Conservation (phyloP, 2,329 filamentous ascomycete genomes). For the Aspergillus sp. region DNA sequence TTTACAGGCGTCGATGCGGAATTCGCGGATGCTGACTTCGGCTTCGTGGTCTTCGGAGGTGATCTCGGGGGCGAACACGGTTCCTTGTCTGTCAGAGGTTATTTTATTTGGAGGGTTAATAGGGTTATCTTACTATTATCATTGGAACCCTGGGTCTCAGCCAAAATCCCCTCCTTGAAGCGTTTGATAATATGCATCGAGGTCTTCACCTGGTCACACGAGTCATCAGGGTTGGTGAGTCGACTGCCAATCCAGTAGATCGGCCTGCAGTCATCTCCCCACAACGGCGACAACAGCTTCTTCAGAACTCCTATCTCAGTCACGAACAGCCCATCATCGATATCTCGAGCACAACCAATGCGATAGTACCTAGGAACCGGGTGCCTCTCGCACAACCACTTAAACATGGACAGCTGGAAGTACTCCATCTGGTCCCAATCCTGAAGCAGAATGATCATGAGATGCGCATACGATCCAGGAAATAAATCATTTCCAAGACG, state of each 20-base stretch:
- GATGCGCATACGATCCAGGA: conserved; percentile 18
- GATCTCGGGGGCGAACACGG: conserved; percentile 8
- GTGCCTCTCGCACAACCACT: conserved; percentile 38
- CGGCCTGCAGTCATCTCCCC: conserved; percentile 6
- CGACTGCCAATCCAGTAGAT: conserved; percentile 15
- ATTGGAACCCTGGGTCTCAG: conserved; percentile 3
- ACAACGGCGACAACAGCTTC: conserved; percentile 15
- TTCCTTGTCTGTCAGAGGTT: conserved; percentile 5
- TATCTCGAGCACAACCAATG: not conserved
- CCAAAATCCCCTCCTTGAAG: conserved; percentile 15
- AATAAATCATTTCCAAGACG: conserved; percentile 5
- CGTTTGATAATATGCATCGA: conserved; percentile 14
- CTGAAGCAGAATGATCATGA: conserved; percentile 17
- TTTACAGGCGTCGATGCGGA: conserved; percentile 15
- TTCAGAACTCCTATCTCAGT: conserved; percentile 18
- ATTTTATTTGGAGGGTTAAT: not conserved
- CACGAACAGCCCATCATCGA: conserved; percentile 6
- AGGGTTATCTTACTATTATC: conserved; percentile 11
- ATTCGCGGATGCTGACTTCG: conserved; percentile 11
- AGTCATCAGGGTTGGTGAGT: conserved; percentile 3
- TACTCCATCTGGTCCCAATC: conserved; percentile 55
- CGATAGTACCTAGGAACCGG: not conserved
- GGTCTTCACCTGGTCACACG: conserved; percentile 12
- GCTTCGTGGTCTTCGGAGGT: conserved; percentile 7
- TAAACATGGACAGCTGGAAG: conserved; percentile 57